Evolutionary conservation across 176 grass and related monocot genomes (phyloP), one percentile per base, ranked within the genome.

Genomic region (Puya raimondii): DNA sequence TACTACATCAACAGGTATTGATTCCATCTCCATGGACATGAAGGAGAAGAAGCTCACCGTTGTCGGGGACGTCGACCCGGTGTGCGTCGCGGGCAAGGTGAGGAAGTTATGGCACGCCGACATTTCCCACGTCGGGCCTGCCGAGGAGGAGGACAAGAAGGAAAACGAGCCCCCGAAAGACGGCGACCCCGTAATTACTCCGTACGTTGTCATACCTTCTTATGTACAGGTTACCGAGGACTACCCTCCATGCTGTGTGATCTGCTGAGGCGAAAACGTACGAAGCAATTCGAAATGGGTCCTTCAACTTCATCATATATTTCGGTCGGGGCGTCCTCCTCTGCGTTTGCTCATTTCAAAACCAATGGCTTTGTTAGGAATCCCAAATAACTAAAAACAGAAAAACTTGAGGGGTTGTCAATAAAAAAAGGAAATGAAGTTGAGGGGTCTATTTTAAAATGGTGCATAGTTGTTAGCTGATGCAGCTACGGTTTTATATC

Each of bases 31-130:
- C 23, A 65, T 90, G 77, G 89, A 97, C 68, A 90, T 88, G 86
- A 92, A 85, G 76, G 86, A 79, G 0, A 57, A 53, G 9, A 96
- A 85, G 72, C 72, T 96, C 76, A 97, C 84, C 16, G 80, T 97
- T 21, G 3, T 88, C 63, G 94, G 89, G 6, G 58, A 67, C 0
- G 74, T 76, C 3, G 94, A 97, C 69, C 94, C 89, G 1, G 82
- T 97, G 5, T 47, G 72, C 13, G 15, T 90, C 14, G 89, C 85
- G 14, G 16, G 0, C 3, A 92, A 78, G 71, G 65, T 97, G 66
- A 85, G 84, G 49, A 85, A 80, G 81, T 5, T 57, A 56, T 78
- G 81, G 58, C 0, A 25, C 26, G 48, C 67, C 1, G 1, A 54
- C 0, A 80, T 96, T 64, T 1, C 90, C 69, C 81, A 74, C 21